Evolutionary conservation across 106 monocot species (phyloP).

Genomic region (Apostasia shenzhenica): DNA sequence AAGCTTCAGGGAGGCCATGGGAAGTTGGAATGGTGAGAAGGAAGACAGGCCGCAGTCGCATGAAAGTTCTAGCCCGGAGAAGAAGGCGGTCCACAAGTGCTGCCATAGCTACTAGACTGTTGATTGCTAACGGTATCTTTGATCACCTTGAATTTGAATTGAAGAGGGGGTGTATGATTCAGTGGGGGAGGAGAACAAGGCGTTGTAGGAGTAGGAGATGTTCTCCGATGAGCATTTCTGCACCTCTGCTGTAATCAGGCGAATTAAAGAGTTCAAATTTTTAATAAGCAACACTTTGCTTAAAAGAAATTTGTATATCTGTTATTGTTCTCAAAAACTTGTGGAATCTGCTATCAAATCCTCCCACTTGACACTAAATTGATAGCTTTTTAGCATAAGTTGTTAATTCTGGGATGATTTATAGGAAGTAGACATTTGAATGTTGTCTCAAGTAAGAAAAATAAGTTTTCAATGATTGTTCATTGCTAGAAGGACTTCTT

Average conservation of each 20-base stretch:
- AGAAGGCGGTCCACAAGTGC: conserved; percentile 6
- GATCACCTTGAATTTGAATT: conserved; percentile 10
- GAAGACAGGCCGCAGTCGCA: neutral
- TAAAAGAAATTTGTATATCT: no score
- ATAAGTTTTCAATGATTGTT: no score
- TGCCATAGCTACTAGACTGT: neutral
- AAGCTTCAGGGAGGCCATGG: conserved; percentile 31
- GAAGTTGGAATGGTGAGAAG: conserved; percentile 20
- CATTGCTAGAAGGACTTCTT: no score
- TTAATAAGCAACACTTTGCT: no score
- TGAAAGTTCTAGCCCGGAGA: neutral
- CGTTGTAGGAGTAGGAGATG: conserved; percentile 42
- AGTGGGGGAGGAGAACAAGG: conserved; percentile 53
- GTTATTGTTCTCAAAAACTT: no score
- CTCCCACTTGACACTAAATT: no score
- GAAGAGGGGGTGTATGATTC: conserved; percentile 18
- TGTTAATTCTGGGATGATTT: no score
- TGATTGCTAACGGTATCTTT: neutral
- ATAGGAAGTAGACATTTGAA: no score
- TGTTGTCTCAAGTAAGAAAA: no score
- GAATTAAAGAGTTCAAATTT: no score
- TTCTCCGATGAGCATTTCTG: conserved; percentile 12
- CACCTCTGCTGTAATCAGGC: neutral
- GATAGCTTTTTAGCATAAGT: no score
- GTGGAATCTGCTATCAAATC: no score